These are phyloP conservation scores for Lophiostoma macrostomum DNA, from an alignment of 495 filamentous ascomycete species.

Conservation along the genomic window DNA sequence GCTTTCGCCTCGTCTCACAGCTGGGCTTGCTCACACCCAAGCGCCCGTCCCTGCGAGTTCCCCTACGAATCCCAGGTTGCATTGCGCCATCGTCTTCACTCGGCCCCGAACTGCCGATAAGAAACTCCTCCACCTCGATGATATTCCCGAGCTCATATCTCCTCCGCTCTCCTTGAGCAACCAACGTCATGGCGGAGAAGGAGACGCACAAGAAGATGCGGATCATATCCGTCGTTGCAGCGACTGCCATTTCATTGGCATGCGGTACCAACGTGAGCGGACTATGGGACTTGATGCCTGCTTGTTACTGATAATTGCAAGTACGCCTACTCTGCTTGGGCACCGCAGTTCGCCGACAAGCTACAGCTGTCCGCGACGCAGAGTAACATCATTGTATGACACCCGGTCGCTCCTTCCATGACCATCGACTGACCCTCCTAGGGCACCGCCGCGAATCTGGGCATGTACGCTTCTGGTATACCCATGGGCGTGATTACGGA, in stretches of 20 bases:
- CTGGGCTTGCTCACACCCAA: too few species aligned
- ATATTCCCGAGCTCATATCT: slow-evolving; percentile 1
- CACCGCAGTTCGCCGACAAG: slow-evolving; percentile 83
- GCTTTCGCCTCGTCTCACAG: too few species aligned
- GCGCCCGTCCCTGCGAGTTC: too few species aligned
- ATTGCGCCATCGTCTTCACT: background rate
- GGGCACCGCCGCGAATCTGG: slow-evolving; percentile 87
- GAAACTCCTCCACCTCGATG: slow-evolving; percentile 19
- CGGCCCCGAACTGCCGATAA: slow-evolving; percentile 12
- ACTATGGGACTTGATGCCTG: background rate
- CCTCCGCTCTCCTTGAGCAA: slow-evolving; percentile 4
- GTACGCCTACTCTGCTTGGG: slow-evolving; percentile 99
- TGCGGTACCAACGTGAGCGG: slow-evolving; percentile 84
- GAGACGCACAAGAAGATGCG: slow-evolving; percentile 53
- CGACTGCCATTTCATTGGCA: slow-evolving; percentile 78
- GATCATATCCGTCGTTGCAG: slow-evolving; percentile 77
- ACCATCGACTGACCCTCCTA: slow-evolving; percentile 33
- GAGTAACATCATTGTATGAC: slow-evolving; percentile 78
- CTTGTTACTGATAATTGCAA: slow-evolving; percentile 37
- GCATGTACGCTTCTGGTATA: slow-evolving; percentile 91
- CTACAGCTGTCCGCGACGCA: slow-evolving; percentile 85
- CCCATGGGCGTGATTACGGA: slow-evolving; percentile 88
- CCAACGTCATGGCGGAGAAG: slow-evolving; percentile 8
- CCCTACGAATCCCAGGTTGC: too few species aligned
- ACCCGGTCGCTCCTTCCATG: slow-evolving; percentile 10